Conservation (phyloP, 805 yeast species). For the Candida yuanshanica region DNA sequence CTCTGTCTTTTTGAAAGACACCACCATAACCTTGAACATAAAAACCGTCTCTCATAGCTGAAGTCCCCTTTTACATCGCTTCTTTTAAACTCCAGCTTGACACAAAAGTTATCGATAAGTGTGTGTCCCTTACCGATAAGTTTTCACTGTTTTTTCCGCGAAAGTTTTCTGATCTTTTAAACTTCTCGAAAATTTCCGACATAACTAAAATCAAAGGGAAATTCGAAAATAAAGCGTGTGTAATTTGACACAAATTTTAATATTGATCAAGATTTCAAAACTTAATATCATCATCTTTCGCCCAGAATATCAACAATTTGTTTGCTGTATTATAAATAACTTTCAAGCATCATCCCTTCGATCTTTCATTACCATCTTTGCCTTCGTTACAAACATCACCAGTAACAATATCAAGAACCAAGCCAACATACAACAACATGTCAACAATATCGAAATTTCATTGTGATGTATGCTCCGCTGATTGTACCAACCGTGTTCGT, state of each 20-base stretch:
- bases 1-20: no score
- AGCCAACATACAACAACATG: slow-evolving; percentile 7
- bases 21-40: no score
- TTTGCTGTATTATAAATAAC: background rate
- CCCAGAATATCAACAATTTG: no score
- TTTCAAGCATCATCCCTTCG: no score
- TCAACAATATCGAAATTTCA: slow-evolving; percentile 51
- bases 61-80: no score
- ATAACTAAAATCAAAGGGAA: background rate
- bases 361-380: no score
- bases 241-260: background rate
- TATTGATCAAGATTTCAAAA: no score
- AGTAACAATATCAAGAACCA: background rate
- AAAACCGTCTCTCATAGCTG: no score
- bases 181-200: background rate
- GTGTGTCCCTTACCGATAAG: background rate
- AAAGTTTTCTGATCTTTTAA: no score
- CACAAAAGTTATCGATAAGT: background rate
- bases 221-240: background rate
- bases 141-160: slow-evolving; percentile 4
- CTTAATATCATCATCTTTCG: no score
- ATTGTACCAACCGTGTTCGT: slow-evolving; percentile 88
- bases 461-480: slow-evolving; percentile 96
- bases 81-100: no score
- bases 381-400: no score